Percentiles rank a stretch among this genome's conserved stretches.
These are phyloP conservation scores for Flaveria trinervia DNA, from an alignment of 129 eudicot genomes.

Conservation along the genomic window DNA sequence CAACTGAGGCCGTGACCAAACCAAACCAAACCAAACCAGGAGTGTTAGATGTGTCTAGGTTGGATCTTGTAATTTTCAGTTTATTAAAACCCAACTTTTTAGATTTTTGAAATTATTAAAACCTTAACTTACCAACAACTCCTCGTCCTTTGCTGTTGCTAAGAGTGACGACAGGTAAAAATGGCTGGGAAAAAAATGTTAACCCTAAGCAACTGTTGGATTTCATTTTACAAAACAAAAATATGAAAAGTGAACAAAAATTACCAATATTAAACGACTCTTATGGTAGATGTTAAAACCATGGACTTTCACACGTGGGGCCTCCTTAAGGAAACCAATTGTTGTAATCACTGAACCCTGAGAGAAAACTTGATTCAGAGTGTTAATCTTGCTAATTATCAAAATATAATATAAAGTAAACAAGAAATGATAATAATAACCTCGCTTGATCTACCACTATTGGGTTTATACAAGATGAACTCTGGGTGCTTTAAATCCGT, in stretches of 20 bases:
- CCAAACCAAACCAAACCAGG: no score
- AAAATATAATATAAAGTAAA: not conserved
- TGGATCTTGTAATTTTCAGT: no score
- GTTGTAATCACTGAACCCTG: conserved; percentile 48
- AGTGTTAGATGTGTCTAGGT: no score
- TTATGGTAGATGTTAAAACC: conserved; percentile 60
- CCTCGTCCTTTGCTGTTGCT: conserved; percentile 34
- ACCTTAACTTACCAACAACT: conserved; percentile 42
- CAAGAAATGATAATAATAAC: conserved; percentile 14
- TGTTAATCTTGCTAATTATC: not conserved
- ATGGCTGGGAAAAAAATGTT: conserved; percentile 39
- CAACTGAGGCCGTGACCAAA: no score
- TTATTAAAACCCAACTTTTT: no score
- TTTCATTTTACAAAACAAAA: not conserved
- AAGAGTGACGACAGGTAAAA: conserved; percentile 31
- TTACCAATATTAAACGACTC: conserved; percentile 57
- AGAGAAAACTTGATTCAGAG: not conserved
- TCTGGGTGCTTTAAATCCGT: conserved; percentile 45
- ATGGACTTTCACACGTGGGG: conserved; percentile 53
- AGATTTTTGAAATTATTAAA: not conserved
- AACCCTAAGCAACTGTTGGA: conserved; percentile 6
- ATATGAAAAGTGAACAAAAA: conserved; percentile 1
- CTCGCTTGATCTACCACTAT: conserved; percentile 29
- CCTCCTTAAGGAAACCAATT: conserved; percentile 59
- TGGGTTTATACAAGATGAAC: conserved; percentile 52